These are phyloP conservation scores for Gynostemma pentaphyllum DNA, from an alignment of 306 rosid genomes.

Conservation along the genomic window DNA sequence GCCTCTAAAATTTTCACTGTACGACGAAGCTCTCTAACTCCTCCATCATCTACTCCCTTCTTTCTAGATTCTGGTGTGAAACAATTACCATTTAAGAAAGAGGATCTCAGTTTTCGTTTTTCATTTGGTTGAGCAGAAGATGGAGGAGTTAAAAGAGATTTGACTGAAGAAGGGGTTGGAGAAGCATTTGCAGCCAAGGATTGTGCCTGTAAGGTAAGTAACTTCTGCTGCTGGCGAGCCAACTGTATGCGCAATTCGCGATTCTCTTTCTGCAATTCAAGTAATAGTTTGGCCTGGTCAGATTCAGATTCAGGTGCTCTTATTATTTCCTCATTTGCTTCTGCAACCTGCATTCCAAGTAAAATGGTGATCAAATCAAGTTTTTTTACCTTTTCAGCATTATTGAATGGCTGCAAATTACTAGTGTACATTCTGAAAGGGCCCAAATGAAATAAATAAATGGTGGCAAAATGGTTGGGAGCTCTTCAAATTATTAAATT, in stretches of 20 bases:
- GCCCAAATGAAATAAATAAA: not conserved
- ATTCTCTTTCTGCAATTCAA: slow-evolving; percentile 81
- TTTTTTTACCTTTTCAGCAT: too few relatives aligned
- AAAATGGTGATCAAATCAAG: not conserved
- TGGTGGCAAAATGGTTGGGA: not conserved
- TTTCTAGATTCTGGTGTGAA: slow-evolving; percentile 75
- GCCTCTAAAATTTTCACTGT: slow-evolving; percentile 55
- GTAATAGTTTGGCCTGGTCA: slow-evolving; percentile 67
- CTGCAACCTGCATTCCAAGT: slow-evolving; percentile 38
- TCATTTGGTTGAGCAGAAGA: slow-evolving; percentile 45
- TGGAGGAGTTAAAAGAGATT: slow-evolving; percentile 60
- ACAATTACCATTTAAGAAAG: slow-evolving; percentile 57
- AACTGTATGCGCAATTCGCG: slow-evolving; percentile 67
- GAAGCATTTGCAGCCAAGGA: slow-evolving; percentile 63
- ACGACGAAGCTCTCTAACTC: slow-evolving; percentile 41
- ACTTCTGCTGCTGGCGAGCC: slow-evolving; percentile 69
- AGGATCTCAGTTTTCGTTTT: slow-evolving; percentile 45
- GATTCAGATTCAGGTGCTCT: slow-evolving; percentile 47
- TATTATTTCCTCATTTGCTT: slow-evolving; percentile 40
- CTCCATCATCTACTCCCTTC: slow-evolving; percentile 48
- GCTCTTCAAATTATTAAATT: not conserved
- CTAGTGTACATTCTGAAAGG: not conserved
- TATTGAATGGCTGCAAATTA: not conserved
- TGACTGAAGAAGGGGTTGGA: slow-evolving; percentile 66
- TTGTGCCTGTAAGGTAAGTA: slow-evolving; percentile 56